Conservation (phyloP, 2,329 filamentous ascomycete species). For the Botrytis sinoallii region DNA sequence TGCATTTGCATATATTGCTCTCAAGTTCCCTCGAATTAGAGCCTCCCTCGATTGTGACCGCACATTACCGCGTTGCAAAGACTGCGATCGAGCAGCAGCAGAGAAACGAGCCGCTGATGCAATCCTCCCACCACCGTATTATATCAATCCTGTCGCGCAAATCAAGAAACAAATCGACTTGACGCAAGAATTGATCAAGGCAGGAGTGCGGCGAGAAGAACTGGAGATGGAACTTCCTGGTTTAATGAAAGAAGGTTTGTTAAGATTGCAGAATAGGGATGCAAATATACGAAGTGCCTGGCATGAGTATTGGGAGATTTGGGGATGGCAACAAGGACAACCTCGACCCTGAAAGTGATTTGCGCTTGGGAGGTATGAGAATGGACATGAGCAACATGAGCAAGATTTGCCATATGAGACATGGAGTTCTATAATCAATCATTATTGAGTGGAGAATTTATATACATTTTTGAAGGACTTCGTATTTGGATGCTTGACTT, state of each 20-base stretch:
- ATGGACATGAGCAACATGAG: background rate
- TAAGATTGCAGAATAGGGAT: constrained; percentile 21
- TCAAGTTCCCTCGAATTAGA: constrained; percentile 23
- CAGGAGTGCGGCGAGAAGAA: constrained; percentile 25
- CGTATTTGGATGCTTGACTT: background rate
- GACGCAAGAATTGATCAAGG: constrained; percentile 22
- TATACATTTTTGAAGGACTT: background rate
- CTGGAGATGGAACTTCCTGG: constrained; percentile 20
- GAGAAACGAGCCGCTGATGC: constrained; percentile 23
- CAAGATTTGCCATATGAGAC: too few species aligned
- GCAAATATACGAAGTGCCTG: constrained; percentile 26
- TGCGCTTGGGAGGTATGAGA: background rate
- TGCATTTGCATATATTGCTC: constrained; percentile 21
- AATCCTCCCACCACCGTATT: constrained; percentile 22
- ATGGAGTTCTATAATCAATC: background rate
- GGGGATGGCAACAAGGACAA: constrained; percentile 25
- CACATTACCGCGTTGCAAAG: constrained; percentile 26
- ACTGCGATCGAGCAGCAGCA: constrained; percentile 29
- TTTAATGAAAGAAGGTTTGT: constrained; percentile 20
- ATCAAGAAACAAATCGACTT: constrained; percentile 26
- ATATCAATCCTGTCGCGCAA: constrained; percentile 20
- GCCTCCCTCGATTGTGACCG: constrained; percentile 27
- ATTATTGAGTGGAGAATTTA: background rate
- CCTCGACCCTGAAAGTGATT: background rate
- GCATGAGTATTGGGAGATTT: constrained; percentile 32